Evolutionary conservation across 345 rosid species (phyloP), one percentile per base, ranked within the genome.

Genomic region (Jatropha curcas): DNA sequence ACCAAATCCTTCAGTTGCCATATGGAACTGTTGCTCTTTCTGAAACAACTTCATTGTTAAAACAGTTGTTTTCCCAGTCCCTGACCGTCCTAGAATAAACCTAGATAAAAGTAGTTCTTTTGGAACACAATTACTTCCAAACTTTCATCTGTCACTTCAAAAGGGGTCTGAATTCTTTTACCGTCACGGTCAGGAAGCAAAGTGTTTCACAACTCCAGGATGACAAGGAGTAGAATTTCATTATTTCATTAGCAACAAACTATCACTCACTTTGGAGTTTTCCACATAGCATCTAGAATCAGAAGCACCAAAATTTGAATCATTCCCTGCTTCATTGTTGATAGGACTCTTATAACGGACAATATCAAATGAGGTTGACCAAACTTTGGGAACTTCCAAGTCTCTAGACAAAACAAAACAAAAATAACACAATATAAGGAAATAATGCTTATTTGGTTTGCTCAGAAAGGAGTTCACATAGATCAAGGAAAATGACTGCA

Each of bases 31-130:
- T 56, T 84, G 79, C 71, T 86, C 86, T 4, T 73, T 81, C 67
- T 71, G 52, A 62, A 77, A 79, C 71, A 88, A 75, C 76, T 86
- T 88, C 80, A 77, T 81, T 0, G 84, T 84, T 33, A 86, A 41
- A 39, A 86, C 79, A 0, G 88, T 88, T 8, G 90, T 88, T 74
- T 88, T 88, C 3, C 92, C 92, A 0, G 86, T 88, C 4, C 92
- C 92, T 3, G 90, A 88, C 43, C 88, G 68, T 45, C 92, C 92
- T 33, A 83, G 71, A 13, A 86, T 73, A 56, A 88, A n/a, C n/a
- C n/a, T n/a, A n/a, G n/a, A n/a, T n/a, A n/a, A n/a, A 85, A 10
- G 82, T 79, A 67, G 85, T 86, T 81, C 67, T 77, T 8, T 70
- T 82, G n/a, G 20, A 71, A 83, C 48, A 35, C 22, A 39, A 86